Conservation (phyloP, 768 basidiomycete species). For the Kockovaella imperatae region DNA sequence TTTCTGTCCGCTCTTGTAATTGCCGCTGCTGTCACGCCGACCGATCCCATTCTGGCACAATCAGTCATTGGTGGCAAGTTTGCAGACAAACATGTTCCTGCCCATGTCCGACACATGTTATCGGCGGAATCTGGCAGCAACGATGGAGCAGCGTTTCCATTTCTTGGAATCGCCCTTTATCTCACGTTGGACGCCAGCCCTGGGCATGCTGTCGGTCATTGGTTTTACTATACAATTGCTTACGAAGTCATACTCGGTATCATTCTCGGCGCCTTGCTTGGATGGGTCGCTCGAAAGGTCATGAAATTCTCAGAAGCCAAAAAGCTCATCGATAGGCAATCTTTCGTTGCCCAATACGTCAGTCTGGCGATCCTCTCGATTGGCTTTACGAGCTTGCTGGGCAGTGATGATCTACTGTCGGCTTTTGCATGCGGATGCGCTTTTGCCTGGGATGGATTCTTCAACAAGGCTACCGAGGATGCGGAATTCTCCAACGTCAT, state of each 20-base stretch:
- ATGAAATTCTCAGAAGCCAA: slow-evolving; percentile 88
- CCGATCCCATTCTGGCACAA: slow-evolving; percentile 87
- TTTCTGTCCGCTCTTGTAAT: slow-evolving; percentile 85
- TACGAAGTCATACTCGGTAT: slow-evolving; percentile 73
- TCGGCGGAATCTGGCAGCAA: slow-evolving; percentile 89
- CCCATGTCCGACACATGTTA: slow-evolving; percentile 68
- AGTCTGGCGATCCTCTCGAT: slow-evolving; percentile 43
- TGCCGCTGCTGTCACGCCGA: slow-evolving; percentile 87
- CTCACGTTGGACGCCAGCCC: slow-evolving; percentile 61
- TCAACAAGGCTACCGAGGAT: slow-evolving; percentile 76
- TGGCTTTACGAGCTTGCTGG: slow-evolving; percentile 69
- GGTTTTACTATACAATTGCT: slow-evolving; percentile 64
- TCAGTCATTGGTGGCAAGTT: slow-evolving; percentile 93
- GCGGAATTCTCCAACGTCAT: slow-evolving; percentile 92
- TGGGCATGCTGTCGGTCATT: slow-evolving; percentile 66
- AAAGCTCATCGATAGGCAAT: slow-evolving; percentile 84
- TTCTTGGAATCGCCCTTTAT: slow-evolving; percentile 74
- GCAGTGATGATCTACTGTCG: slow-evolving; percentile 87
- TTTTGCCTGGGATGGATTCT: slow-evolving; percentile 76
- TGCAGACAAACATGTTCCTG: slow-evolving; percentile 86
- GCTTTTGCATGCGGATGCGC: slow-evolving; percentile 92
- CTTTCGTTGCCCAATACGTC: slow-evolving; percentile 74
- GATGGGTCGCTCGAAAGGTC: slow-evolving; percentile 71
- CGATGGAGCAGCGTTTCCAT: slow-evolving; percentile 94
- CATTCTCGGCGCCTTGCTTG: slow-evolving; percentile 65